Evolutionary conservation across 352 stramenopile genomes (phyloP).

Genomic region (Globisporangium middletonii): DNA sequence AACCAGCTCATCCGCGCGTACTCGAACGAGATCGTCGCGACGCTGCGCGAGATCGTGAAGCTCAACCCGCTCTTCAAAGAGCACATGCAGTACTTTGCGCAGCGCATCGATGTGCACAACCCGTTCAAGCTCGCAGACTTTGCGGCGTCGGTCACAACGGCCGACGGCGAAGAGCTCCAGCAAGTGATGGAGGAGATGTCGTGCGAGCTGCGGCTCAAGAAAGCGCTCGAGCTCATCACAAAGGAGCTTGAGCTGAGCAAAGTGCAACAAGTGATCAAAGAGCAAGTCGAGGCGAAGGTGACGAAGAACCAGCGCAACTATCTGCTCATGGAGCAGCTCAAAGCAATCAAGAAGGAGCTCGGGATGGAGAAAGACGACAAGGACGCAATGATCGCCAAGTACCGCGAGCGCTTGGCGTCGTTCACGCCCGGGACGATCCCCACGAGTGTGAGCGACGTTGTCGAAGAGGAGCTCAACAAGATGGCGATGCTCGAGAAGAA

Average conservation of each 20-base stretch:
- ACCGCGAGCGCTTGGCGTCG: constrained; percentile 81
- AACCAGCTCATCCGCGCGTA: constrained; percentile 93
- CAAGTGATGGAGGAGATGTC: constrained; percentile 95
- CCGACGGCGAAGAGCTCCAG: constrained; percentile 90
- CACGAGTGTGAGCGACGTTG: constrained; percentile 85
- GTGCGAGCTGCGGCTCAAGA: constrained; percentile 92
- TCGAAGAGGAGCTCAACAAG: constrained; percentile 98
- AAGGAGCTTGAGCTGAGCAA: constrained; percentile 96
- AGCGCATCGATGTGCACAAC: constrained; percentile 93
- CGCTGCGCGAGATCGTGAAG: constrained; percentile 95
- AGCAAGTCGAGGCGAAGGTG: constrained; percentile 88
- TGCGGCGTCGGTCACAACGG: constrained; percentile 93
- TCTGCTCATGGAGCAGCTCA: constrained; percentile 98
- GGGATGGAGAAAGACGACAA: constrained; percentile 99
- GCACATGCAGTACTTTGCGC: constrained; percentile 96
- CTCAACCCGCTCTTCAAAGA: constrained; percentile 97
- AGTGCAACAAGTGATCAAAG: constrained; percentile 97
- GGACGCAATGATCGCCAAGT: constrained; percentile 96
- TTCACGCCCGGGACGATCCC: constrained; percentile 66
- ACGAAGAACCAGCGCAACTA: constrained; percentile 98
- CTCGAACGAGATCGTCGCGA: constrained; percentile 97
- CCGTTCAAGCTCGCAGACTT: constrained; percentile 98
- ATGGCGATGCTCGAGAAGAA: constrained; percentile 97
- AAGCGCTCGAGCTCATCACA: constrained; percentile 94
- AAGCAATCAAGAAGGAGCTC: constrained; percentile 99